Evolutionary conservation across 1,284 basidiomycete species (phyloP), one percentile per base, ranked within the genome.

Genomic region (Abortiporus biennis): DNA sequence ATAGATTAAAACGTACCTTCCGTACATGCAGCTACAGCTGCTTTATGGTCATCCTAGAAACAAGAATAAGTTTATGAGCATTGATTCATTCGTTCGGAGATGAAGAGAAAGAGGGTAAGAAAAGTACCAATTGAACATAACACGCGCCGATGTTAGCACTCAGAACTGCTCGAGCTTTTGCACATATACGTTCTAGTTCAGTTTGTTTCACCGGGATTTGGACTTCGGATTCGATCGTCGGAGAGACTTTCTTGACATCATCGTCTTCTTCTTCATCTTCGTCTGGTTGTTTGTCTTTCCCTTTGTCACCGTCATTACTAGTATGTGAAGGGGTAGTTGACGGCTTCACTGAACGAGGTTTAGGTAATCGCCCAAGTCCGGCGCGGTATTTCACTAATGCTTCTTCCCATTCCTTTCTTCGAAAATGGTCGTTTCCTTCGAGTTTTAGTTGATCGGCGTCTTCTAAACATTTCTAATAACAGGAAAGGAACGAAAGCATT

Each of bases 131-230:
- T 55, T 88, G 87, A 2, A 86, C 69, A 55, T 80, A 69, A 53
- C 85, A 90, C 42, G 90, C 91, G 1, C 76, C 89, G 27, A 92
- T 80, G 53, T 93, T 93, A 27, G 84, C 80, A 53, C 87, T 75
- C 45, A 92, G 54, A 9, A 85, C 65, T 12, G 87, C 72, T 45
- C 88, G 72, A 16, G 74, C 67, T 52, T 76, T 79, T 4, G 71
- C 66, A 48, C 64, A 73, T n/a, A n/a, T n/a, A n/a, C n/a, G n/a
- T n/a, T n/a, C n/a, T n/a, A n/a, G n/a, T 46, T 78, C 55, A 13
- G 59, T 54, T 12, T 61, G 45, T 36, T 55, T 49, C 24, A 45
- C 37, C 31, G 9, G 37, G 43, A 4, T 52, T 44, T 25, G 21
- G 6, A 5, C 22, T n/a, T n/a, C n/a, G n/a, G n/a, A n/a, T n/a